Base-by-base conservation (phyloP, 176 grass and related monocot species). In the Ananas comosus region DNA sequence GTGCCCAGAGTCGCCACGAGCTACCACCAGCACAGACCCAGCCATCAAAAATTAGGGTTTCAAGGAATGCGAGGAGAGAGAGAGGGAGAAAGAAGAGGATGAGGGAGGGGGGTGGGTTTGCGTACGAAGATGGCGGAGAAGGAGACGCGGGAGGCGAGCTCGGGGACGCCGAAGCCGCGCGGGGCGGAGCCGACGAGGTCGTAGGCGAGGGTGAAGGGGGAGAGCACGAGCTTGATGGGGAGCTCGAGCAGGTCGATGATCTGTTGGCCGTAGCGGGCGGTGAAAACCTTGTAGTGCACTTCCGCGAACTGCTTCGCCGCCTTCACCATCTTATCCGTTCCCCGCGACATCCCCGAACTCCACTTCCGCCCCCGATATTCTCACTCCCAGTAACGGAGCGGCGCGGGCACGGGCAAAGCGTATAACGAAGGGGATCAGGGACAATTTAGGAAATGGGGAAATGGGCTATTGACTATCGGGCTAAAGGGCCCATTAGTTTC, bases 71-170 rank as follows among this genome's bases (percentile, higher is more conserved):
- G 48, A 52, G 25, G 48, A 70, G 51, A 2, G 14, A 47, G 19
- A 21, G 13, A 48, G 6, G 29, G n/a, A n/a, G n/a, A n/a, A 1
- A 0, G 4, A 1, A 2, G n/a, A 12, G 8, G 2, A 42, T 29
- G 11, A 16, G 1, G n/a, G 22, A 70, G 48, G 51, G 3, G 3
- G 52, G 19, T 5, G 53, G 33, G 28, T 11, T 16, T 47, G 14
- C 12, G 24, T 77, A 77, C 75, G 18, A 77, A 77, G 66, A 77
- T 77, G 52, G 75, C 75, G 47, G 75, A 77, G 75, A 77, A 77
- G 65, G 75, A 69, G 65, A 77, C 25, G 28, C 54, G 67, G 53
- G 75, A 77, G 66, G 75, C 75, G 33, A 77, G 66, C 66, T 77
- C 75, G 3, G 75, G 75, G 13, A 77, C 6, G 53, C 75, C 75